Percentiles rank a stretch among this genome's conserved stretches.
These are phyloP conservation scores for Euphrasia confusa DNA, from an alignment of 257 asterid genomes.

Conservation along the genomic window DNA sequence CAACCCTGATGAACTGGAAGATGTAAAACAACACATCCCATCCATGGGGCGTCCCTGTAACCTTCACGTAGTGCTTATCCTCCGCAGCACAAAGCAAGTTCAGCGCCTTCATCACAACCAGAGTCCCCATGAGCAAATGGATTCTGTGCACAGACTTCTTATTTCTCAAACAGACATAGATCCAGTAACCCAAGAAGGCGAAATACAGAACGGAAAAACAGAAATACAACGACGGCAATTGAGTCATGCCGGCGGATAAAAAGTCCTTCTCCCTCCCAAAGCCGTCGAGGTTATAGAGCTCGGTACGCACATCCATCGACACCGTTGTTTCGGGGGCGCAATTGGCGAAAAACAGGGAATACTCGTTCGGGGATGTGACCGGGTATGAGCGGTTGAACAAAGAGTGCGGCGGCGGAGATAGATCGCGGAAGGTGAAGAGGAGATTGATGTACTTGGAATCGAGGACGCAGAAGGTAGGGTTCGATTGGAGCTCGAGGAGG, in stretches of 20 bases:
- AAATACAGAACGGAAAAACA: slow-evolving; percentile 52
- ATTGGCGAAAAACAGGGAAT: slow-evolving; percentile 83
- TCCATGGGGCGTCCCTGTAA: slow-evolving; percentile 92
- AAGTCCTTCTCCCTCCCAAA: slow-evolving; percentile 62
- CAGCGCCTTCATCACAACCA: slow-evolving; percentile 80
- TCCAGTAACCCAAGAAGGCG: slow-evolving; percentile 64
- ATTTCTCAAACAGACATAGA: slow-evolving; percentile 42
- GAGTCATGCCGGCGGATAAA: slow-evolving; percentile 82
- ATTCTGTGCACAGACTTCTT: slow-evolving; percentile 76
- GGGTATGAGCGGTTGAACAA: slow-evolving; percentile 58
- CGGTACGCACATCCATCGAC: slow-evolving; percentile 79
- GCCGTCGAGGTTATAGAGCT: slow-evolving; percentile 72
- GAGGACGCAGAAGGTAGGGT: slow-evolving; percentile 71
- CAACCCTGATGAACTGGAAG: slow-evolving; percentile 83
- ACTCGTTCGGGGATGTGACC: slow-evolving; percentile 71
- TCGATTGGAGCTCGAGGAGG: slow-evolving; percentile 69
- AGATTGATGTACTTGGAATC: slow-evolving; percentile 54
- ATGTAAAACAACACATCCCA: slow-evolving; percentile 97
- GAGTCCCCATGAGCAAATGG: slow-evolving; percentile 69
- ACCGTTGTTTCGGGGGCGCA: slow-evolving; percentile 87
- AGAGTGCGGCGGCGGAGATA: slow-evolving; percentile 84
- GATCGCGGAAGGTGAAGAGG: slow-evolving; percentile 75
- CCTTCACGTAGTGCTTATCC: slow-evolving; percentile 93
- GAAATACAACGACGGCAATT: slow-evolving; percentile 68
- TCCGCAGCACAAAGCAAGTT: slow-evolving; percentile 84